Conservation (phyloP, 2,329 filamentous ascomycete genomes). For the Colletotrichum liriopes region DNA sequence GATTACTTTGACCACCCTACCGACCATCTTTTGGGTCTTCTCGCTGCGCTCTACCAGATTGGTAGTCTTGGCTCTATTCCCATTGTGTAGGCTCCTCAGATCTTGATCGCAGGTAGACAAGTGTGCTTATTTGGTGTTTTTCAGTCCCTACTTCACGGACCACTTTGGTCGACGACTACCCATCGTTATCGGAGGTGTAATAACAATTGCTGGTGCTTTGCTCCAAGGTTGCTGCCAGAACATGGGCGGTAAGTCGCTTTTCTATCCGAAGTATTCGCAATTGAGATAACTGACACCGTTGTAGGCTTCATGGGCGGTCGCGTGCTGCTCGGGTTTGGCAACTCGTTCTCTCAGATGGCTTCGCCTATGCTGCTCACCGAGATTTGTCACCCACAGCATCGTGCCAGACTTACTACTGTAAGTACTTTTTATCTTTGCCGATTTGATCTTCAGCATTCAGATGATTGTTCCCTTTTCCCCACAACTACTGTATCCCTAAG, state of each 20-base stretch:
- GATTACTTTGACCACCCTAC: conserved; percentile 51
- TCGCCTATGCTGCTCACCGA: conserved; percentile 74
- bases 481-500: too few relatives aligned
- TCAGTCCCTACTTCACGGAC: conserved; percentile 54
- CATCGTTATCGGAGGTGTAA: conserved; percentile 59
- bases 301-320: conserved; percentile 63
- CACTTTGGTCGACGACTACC: conserved; percentile 58
- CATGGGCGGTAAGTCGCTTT: neutral
- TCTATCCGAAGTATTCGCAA: conserved; percentile 46
- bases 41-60: conserved; percentile 62
- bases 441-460: fast-evolving
- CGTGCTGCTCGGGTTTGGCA: conserved; percentile 77
- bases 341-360: conserved; percentile 74
- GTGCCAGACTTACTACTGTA: conserved; percentile 71
- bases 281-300: neutral
- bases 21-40: conserved; percentile 49
- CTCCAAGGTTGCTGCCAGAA: conserved; percentile 57
- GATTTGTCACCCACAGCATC: conserved; percentile 78
- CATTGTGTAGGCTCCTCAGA: conserved; percentile 42
- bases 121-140: neutral
- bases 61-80: conserved; percentile 59
- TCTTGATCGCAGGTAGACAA: too few relatives aligned
- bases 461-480: neutral
- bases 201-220: conserved; percentile 62
- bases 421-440: neutral